Base-by-base conservation (phyloP, 495 filamentous ascomycete genomes). In the Tuber brumale region DNA sequence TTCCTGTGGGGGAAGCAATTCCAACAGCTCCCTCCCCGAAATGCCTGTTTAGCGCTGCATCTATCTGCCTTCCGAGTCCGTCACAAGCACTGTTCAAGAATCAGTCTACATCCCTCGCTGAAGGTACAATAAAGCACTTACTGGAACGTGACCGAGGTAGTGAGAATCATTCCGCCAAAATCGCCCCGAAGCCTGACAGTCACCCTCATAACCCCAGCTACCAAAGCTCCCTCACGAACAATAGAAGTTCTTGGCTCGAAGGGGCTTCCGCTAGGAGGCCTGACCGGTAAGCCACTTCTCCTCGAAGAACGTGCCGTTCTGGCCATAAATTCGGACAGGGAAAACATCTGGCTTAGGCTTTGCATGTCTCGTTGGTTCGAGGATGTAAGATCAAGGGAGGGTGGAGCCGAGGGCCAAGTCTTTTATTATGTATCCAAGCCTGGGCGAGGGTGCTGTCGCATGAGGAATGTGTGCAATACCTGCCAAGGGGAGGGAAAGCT, bases 1-100 rank as follows among this genome's bases (percentile, higher is more conserved):
- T 80, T 31, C 78, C 78, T 1, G 73, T 73, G 8, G 78, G 78
- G 14, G 78, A 75, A 8, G 77, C 78, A 18, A 80, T 80, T 9
- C 78, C 78, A 45, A 80, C 70, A 39, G 78, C 78, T 6, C 78
- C 78, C 71, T 72, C 79, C 41, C 78, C 78, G 66, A 80, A 80
- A 43, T 80, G 78, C 45, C 79, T 79, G 14, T 73, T 70, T 3
- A 80, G 45, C 12, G 73, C 75, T 10, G 78, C 70, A 35, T 80
- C 76, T 44, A 80, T 80, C 70, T 80, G 78, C 41, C 75, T 76
- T 37, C 71, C 76, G 19, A 79, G 73, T 7, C 78, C 78, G 37
- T 80, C 78, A 16, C 70, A 79, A 44, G 78, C 78, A 51, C 78
- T 80, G 27, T 18, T n/a, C 35, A 31, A 44, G 44, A 46, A 37